Base-by-base conservation (phyloP, 345 rosid species). In the Excoecaria agallocha region DNA sequence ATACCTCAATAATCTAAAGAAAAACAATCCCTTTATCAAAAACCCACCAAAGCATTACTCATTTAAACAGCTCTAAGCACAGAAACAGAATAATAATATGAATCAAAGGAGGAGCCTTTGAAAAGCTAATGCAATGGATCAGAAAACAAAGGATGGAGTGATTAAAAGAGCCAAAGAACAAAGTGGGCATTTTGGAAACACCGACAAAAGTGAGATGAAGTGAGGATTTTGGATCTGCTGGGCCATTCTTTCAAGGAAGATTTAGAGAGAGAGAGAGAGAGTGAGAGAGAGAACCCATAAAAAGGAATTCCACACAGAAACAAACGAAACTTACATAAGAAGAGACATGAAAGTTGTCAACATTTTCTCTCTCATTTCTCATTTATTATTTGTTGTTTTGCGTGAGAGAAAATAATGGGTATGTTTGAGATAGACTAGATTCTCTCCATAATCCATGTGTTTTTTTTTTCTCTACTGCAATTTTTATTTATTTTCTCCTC, bases 211-310 rank as follows among this genome's bases (percentile, higher is more conserved):
- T n/a, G 0, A 68, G 37, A 78, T 25, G 73, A 80, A 72, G 69
- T 56, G 83, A 80, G 69, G 76, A 78, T 79, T 76, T 35, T 81
- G 86, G 89, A 88, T 89, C 90, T 85, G 76, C 76, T 72, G 81
- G 82, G 85, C 75, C 83, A 77, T 77, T 80, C 79, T 51, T 74
- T 69, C 85, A n/a, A 81, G 69, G 79, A 49, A 81, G 72, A 81
- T 76, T 71, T 79, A 75, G 77, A 79, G 65, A 72, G 61, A 35
- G 58, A 76, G 39, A 46, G 41, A n/a, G n/a, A n/a, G n/a, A n/a
- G n/a, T n/a, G n/a, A n/a, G n/a, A n/a, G n/a, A 72, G 37, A 73
- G 38, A 68, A 64, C 19, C 54, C 50, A 41, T 50, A 50, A 68
- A 50, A 68, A 50, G 25, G 57, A 78, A 72, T 72, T 59, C 76